A percentile compares a stretch with the other conserved stretches of the same genome.
phyloP scores from a whole-genome alignment of 306 rosid genomes.

The Begonia fuchsioides region DNA sequence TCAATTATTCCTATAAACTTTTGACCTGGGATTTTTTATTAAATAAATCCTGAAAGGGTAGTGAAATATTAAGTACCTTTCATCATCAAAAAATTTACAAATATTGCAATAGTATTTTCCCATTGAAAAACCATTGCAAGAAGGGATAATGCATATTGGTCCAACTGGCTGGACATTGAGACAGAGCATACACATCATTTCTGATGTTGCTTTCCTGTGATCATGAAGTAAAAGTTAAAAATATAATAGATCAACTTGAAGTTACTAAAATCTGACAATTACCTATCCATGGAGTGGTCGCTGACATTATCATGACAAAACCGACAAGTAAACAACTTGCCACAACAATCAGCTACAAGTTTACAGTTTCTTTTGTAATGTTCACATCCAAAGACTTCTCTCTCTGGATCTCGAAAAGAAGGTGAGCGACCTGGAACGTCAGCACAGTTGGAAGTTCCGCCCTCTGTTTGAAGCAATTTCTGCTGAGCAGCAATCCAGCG shows the following conservation, averaged over 20 bases:
- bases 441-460: constrained; percentile 55
- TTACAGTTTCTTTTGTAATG: constrained; percentile 99
- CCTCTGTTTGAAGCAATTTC: constrained; percentile 54
- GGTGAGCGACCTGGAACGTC: constrained; percentile 47
- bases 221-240: constrained; percentile 4
- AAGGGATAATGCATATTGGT: constrained; percentile 60
- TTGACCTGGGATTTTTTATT: no score
- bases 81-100: constrained; percentile 95
- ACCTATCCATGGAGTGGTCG: constrained; percentile 99
- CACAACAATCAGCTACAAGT: constrained; percentile 91
- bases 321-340: constrained; percentile 83
- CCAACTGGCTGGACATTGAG: constrained; percentile 73
- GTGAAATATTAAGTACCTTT: constrained; percentile 37
- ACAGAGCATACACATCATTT: constrained; percentile 96
- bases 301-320: constrained; percentile 98
- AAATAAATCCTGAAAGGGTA: not conserved
- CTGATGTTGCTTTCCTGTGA: constrained; percentile 75
- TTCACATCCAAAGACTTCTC: constrained; percentile 74
- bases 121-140: constrained; percentile 77
- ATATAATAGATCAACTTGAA: not conserved
- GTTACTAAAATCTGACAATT: constrained; percentile 8
- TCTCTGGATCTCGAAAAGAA: constrained; percentile 59
- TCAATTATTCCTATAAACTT: no score
- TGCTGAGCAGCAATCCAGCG: constrained; percentile 99
- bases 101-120: constrained; percentile 82